phyloP scores from a whole-genome alignment of 2,329 filamentous ascomycete species.

The Dothideomycetidae sp. region DNA sequence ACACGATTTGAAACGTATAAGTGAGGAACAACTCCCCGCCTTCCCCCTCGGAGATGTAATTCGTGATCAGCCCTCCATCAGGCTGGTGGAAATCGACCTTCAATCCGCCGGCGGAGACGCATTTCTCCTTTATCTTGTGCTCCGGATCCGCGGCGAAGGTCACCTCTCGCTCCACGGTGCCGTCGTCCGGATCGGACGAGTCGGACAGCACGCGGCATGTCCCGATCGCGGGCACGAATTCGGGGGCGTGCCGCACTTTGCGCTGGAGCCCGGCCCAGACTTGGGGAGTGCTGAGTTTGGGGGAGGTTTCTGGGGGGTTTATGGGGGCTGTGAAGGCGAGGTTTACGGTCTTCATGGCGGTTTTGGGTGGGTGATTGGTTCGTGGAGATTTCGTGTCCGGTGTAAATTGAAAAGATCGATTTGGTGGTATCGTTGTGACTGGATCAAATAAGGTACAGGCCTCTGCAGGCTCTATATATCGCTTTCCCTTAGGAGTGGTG shows the following conservation, averaged over 20 bases:
- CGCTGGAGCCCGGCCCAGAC: slow-evolving; percentile 33
- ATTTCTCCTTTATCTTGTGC: slow-evolving; percentile 23
- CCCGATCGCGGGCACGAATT: slow-evolving; percentile 32
- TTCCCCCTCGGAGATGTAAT: slow-evolving; percentile 19
- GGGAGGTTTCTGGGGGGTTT: slow-evolving; percentile 27
- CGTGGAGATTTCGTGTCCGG: not conserved
- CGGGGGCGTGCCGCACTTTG: slow-evolving; percentile 32
- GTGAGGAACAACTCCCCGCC: slow-evolving; percentile 30
- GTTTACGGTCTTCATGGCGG: slow-evolving; percentile 19
- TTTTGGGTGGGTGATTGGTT: not conserved
- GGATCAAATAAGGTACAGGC: no score
- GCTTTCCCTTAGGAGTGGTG: no score
- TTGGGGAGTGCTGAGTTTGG: slow-evolving; percentile 25
- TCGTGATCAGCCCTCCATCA: slow-evolving; percentile 29
- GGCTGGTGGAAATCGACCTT: slow-evolving; percentile 34
- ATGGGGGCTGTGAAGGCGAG: slow-evolving; percentile 30
- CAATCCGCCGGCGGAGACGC: slow-evolving; percentile 29
- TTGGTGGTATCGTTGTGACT: no score
- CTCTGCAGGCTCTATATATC: no score
- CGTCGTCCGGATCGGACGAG: slow-evolving; percentile 11
- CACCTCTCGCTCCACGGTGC: slow-evolving; percentile 23
- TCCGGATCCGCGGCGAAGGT: slow-evolving; percentile 25
- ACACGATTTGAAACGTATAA: slow-evolving; percentile 32
- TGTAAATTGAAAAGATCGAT: no score
- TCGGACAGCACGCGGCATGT: slow-evolving; percentile 27